Conservation (phyloP, 139 green algal species). For the Nannochloris sp. region DNA sequence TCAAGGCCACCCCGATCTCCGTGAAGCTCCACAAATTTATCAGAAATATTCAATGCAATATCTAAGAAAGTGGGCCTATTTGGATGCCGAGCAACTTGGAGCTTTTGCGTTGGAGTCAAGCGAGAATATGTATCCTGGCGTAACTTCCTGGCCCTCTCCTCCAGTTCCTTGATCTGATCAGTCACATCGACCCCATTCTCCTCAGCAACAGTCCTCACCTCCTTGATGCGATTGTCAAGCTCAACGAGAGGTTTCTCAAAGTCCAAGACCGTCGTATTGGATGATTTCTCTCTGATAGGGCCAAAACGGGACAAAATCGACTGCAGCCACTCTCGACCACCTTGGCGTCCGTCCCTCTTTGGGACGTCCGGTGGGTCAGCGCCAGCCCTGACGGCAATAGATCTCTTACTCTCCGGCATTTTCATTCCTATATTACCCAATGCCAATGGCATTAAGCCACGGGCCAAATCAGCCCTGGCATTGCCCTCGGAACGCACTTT, state of each 20-base stretch:
- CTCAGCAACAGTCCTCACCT: constrained; percentile 87
- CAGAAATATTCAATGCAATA: constrained; percentile 93
- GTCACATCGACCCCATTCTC: constrained; percentile 88
- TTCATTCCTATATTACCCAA: constrained; percentile 1
- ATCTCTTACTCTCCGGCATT: not conserved
- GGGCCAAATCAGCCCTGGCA: not conserved
- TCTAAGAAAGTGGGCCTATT: constrained; percentile 93
- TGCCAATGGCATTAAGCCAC: too few species aligned
- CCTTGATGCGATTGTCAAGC: constrained; percentile 92
- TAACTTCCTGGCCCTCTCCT: constrained; percentile 73
- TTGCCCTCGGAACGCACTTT: not conserved
- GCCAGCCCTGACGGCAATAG: not conserved
- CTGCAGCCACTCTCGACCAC: constrained; percentile 41
- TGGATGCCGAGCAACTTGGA: constrained; percentile 91
- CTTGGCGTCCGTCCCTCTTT: constrained; percentile 19
- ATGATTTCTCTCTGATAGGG: constrained; percentile 57
- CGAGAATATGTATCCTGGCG: constrained; percentile 85
- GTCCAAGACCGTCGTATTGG: constrained; percentile 65
- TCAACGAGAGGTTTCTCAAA: constrained; percentile 96
- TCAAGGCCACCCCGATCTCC: constrained; percentile 79
- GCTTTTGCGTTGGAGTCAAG: constrained; percentile 80
- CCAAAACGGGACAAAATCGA: constrained; percentile 47
- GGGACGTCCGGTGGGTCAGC: constrained; percentile 34
- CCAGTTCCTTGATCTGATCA: constrained; percentile 72
- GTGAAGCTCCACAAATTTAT: constrained; percentile 95